Base-by-base conservation (phyloP, 1,139 yeast genomes). In the Schizosaccharomyces versatilis region DNA sequence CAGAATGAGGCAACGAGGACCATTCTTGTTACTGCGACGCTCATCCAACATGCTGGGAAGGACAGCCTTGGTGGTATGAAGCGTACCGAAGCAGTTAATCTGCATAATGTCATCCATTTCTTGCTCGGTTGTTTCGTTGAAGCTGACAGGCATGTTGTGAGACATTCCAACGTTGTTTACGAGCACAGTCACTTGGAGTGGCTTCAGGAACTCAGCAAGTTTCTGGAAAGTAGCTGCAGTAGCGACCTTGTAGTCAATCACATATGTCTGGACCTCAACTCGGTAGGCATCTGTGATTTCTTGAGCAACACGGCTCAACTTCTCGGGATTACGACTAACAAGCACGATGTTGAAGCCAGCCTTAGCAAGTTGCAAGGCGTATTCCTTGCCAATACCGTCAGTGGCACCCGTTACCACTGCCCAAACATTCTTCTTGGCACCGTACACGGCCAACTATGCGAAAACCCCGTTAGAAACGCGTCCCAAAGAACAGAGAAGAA, bases 371-470 rank as follows among this genome's bases (percentile, higher is more conserved):
- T 90, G 97, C 40, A 70, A 65, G 1, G 95, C 81, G 65, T 77
- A 90, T 66, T 90, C 95, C 65, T 86, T 85, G 58, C 99, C 99
- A 64, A 90, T 82, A 47, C 99, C 98, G 67, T 90, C 98, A 53
- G 96, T 84, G 6, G 97, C 94, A 58, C 99, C 99, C 6, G 98
- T 90, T 36, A 90, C 76, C 40, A 90, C 82, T 7, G 96, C 96
- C 94, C 95, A 85, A 56, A 74, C 70, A 38, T 77, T 79, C 53
- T 69, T 70, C 62, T 58, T 63, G 48, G 81, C 76, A n/a, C 96
- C 95, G 65, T 85, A 86, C 66, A 77, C 80, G 54, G 65, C 64
- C 64, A 75, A 79, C 60, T 58, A 39, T 9, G 8, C 32, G 32
- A 24, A 36, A 44, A 32, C 10, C 32, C 12, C 19, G 49, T 41